Evolutionary conservation across 148 eudicot species (phyloP), one percentile per base, ranked within the genome.

Genomic region (Rhododendron ferrugineum): DNA sequence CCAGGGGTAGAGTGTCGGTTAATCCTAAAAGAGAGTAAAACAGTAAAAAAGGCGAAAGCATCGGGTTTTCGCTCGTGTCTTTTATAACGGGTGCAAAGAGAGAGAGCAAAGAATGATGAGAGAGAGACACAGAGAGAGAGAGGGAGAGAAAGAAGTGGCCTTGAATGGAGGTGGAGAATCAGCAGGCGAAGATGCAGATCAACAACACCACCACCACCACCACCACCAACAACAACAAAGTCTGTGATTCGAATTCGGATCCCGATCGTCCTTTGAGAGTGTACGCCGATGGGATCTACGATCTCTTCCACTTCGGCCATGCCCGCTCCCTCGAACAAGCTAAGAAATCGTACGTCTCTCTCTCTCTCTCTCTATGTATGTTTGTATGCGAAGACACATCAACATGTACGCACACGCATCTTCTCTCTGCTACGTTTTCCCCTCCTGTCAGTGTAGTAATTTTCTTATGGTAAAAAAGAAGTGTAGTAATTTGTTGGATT

Each of bases 291-390:
- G 98, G 98, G 54, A 95, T 95, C 84, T 95, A 94, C 89, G 98
- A 95, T 91, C 94, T 95, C 88, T 94, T 95, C 82, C 98, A 95
- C 84, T 92, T 92, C 73, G 98, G 98, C 74, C 98, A 95, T 82
- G 98, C 98, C 83, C 96, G 98, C 30, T 92, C 98, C 79, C 98
- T 95, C 62, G 98, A 95, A 85, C 98, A 95, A 87, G 98, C 98
- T 49, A 95, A 95, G 85, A 90, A 91, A 87, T 58, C 87, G 98
- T 95, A 42, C 20, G 70, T 66, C 2, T 22, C 34, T 11, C 11
- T 13, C 42, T 76, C 20, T 54, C 23, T 22, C 20, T 54, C 47
- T 36, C 32, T 81, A 37, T 40, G 7, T 40, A 6, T 40, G 44
- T 40, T 0, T 40, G 44, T 40, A 40, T 40, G 7, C 44, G 5